Percentiles rank a stretch among this genome's conserved stretches.
Conservation (phyloP, 441 rosid species). For the Populus hybrid region DNA sequence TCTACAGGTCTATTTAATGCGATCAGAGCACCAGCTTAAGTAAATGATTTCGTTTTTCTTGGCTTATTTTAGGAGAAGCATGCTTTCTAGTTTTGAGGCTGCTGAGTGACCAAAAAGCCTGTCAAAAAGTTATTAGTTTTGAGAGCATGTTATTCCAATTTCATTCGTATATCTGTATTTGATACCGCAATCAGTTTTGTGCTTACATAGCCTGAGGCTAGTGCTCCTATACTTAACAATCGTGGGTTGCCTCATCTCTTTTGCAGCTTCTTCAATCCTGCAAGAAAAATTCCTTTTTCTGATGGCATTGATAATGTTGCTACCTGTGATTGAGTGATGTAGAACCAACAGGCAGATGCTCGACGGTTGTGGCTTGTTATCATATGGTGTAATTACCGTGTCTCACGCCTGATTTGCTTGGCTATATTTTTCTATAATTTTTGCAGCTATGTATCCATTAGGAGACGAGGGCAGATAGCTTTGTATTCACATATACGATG, state of each 20-base stretch:
- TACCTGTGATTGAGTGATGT: constrained; percentile 15
- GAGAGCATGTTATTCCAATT: not conserved
- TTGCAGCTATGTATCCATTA: too few species aligned
- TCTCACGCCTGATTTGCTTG: not conserved
- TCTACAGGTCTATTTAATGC: too few species aligned
- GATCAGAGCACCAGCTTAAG: not conserved
- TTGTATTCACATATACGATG: too few species aligned
- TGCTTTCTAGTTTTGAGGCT: not conserved
- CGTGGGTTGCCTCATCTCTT: not conserved
- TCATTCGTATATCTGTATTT: not conserved
- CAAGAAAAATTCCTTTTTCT: constrained; percentile 18
- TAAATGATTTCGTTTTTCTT: too few species aligned
- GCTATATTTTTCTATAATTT: not conserved
- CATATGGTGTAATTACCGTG: not conserved
- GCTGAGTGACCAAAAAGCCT: not conserved
- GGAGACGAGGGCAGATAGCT: too few species aligned
- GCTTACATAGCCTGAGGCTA: not conserved
- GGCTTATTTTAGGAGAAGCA: not conserved
- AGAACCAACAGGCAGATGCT: not conserved
- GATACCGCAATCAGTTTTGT: not conserved
- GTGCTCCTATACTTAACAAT: not conserved
- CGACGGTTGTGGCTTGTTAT: not conserved
- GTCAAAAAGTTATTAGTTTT: not conserved
- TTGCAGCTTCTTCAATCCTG: constrained; percentile 29
- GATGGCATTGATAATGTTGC: constrained; percentile 16